These are phyloP conservation scores for Dictyostelium brefeldianum DNA, from an alignment of 78 protist species.

Conservation along the genomic window DNA sequence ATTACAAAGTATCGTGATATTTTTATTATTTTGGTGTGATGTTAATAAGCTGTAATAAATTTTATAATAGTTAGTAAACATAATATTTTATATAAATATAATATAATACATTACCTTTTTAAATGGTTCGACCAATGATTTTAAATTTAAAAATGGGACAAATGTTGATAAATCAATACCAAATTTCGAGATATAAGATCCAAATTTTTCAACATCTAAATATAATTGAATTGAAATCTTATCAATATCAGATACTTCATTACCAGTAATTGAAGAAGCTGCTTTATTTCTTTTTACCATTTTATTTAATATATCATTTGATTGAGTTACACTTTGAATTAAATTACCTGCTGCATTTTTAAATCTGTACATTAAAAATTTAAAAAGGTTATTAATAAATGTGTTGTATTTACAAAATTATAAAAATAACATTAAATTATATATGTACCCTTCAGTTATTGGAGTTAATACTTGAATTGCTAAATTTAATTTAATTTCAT, in stretches of 20 bases:
- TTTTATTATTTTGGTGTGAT: too few relatives aligned
- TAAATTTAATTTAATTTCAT: constrained; percentile 17
- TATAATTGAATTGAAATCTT: constrained; percentile 59
- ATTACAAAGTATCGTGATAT: too few relatives aligned
- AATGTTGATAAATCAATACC: constrained; percentile 19
- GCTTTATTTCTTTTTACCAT: constrained; percentile 25
- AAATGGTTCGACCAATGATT: constrained; percentile 44
- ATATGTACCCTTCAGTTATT: constrained; percentile 37
- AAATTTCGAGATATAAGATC: neutral
- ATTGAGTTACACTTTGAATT: constrained; percentile 18
- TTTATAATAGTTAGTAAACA: too few relatives aligned
- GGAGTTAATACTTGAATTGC: constrained; percentile 13
- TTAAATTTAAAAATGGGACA: neutral
- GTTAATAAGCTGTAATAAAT: too few relatives aligned
- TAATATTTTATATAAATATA: too few relatives aligned
- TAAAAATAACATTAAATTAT: neutral
- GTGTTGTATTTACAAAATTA: neutral
- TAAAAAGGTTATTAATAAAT: neutral
- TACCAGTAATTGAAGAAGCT: neutral
- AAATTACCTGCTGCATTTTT: neutral
- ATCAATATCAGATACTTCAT: constrained; percentile 20
- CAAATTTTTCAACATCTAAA: constrained; percentile 43
- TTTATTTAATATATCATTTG: constrained; percentile 45
- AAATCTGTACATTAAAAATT: too few relatives aligned
- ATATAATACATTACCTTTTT: neutral